Evolutionary conservation across 129 eudicot genomes (phyloP).

Genomic region (Heracleum sosnowskyi): DNA sequence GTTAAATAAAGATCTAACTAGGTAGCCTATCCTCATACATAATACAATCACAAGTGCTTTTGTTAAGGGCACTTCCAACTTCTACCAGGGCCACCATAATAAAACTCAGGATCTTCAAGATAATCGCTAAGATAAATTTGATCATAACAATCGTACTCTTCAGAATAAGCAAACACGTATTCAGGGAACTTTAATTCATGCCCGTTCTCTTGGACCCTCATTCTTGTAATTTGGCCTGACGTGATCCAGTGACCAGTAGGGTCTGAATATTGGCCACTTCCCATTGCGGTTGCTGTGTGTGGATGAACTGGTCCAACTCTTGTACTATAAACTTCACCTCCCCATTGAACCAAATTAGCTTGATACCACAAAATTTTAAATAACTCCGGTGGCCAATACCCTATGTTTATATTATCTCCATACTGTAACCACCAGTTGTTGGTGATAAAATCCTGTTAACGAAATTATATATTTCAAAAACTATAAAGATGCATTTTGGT

Average conservation of each 20-base stretch:
- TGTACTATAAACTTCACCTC: conserved; percentile 45
- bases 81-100: conserved; percentile 83
- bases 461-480: neutral
- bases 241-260: conserved; percentile 9
- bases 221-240: conserved; percentile 38
- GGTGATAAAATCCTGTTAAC: conserved; percentile 19
- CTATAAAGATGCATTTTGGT: neutral
- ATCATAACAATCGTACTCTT: conserved; percentile 57
- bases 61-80: conserved; percentile 29
- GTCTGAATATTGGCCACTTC: conserved; percentile 35
- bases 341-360: conserved; percentile 37
- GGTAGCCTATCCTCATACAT: neutral
- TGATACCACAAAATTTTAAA: conserved; percentile 8
- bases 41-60: neutral
- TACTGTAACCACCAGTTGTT: conserved; percentile 37
- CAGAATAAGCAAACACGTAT: conserved; percentile 28
- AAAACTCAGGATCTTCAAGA: conserved; percentile 59
- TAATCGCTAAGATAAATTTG: conserved; percentile 31
- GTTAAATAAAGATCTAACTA: neutral
- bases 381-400: conserved; percentile 36
- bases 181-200: conserved; percentile 43
- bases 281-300: conserved; percentile 41
- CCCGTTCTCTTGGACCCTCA: conserved; percentile 39
- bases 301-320: conserved; percentile 23
- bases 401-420: conserved; percentile 20